phyloP scores from a whole-genome alignment of 148 eudicot genomes.

The Dysphania ambrosioides region DNA sequence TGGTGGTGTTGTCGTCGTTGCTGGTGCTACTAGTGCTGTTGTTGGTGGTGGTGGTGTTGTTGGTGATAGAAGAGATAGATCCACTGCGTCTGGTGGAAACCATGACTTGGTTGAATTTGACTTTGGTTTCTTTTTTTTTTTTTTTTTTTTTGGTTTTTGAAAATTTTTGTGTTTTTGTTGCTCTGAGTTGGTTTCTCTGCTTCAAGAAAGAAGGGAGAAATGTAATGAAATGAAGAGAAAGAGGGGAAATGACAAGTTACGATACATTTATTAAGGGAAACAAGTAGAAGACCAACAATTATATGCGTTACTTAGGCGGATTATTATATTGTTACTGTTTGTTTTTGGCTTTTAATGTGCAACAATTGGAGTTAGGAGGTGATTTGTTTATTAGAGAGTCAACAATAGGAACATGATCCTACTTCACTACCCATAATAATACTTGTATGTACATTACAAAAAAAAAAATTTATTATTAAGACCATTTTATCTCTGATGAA shows the following conservation, averaged over 20 bases:
- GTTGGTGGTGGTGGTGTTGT: constrained; percentile 7
- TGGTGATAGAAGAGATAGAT: constrained; percentile 46
- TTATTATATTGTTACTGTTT: no score
- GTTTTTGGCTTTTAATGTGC: no score
- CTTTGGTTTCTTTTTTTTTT: background rate
- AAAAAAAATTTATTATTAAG: no score
- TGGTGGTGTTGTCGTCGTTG: constrained; percentile 4
- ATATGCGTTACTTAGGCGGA: no score
- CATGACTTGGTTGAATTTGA: constrained; percentile 45
- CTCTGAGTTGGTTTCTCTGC: constrained; percentile 8
- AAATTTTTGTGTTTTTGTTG: background rate
- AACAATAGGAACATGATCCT: no score
- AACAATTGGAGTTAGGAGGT: no score
- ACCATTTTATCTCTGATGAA: no score
- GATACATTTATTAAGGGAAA: background rate
- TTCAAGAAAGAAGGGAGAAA: background rate
- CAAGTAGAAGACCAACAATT: background rate
- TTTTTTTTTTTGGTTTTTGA: constrained; percentile 3
- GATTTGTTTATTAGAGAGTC: no score
- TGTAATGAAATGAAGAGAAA: no score
- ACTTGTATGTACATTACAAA: no score
- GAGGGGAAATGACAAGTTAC: background rate
- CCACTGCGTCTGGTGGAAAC: constrained; percentile 86
- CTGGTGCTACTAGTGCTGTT: constrained; percentile 10
- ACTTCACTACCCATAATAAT: no score